Conservation (phyloP, 192 early-diverging fungal genomes). For the Coemansia sp. region DNA sequence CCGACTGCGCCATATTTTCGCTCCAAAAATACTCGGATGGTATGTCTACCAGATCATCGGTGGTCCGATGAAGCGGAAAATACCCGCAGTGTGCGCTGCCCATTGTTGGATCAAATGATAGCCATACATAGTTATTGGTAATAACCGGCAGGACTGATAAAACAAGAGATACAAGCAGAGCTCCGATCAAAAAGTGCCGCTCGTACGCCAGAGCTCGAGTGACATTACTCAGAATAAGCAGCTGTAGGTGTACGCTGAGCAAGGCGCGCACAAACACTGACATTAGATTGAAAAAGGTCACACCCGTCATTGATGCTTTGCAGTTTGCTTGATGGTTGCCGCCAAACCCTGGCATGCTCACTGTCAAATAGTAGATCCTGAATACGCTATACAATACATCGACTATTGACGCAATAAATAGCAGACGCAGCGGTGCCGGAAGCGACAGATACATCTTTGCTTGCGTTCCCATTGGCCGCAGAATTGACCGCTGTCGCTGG, state of each 20-base stretch:
- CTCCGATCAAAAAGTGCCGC: slow-evolving; percentile 29
- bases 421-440: slow-evolving; percentile 35
- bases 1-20: slow-evolving; percentile 24
- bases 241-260: slow-evolving; percentile 46
- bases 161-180: slow-evolving; percentile 23
- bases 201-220: slow-evolving; percentile 32
- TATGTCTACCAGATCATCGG: background rate
- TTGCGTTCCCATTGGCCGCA: slow-evolving; percentile 39
- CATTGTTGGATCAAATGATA: slow-evolving; percentile 37
- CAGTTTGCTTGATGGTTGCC: slow-evolving; percentile 37
- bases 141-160: slow-evolving; percentile 30
- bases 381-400: slow-evolving; percentile 47
- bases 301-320: slow-evolving; percentile 42
- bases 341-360: slow-evolving; percentile 34
- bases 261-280: slow-evolving; percentile 49
- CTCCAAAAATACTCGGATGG: slow-evolving; percentile 15
- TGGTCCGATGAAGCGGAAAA: slow-evolving; percentile 30
- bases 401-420: slow-evolving; percentile 46
- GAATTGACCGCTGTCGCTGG: slow-evolving; percentile 29
- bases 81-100: slow-evolving; percentile 44
- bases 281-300: slow-evolving; percentile 45
- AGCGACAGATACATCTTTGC: slow-evolving; percentile 45
- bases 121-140: slow-evolving; percentile 46
- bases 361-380: slow-evolving; percentile 37
- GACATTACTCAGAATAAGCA: slow-evolving; percentile 37